Percentiles rank a stretch among this genome's conserved stretches.
These are phyloP conservation scores for Suillus plorans DNA, from an alignment of 768 basidiomycete species.

Conservation along the genomic window DNA sequence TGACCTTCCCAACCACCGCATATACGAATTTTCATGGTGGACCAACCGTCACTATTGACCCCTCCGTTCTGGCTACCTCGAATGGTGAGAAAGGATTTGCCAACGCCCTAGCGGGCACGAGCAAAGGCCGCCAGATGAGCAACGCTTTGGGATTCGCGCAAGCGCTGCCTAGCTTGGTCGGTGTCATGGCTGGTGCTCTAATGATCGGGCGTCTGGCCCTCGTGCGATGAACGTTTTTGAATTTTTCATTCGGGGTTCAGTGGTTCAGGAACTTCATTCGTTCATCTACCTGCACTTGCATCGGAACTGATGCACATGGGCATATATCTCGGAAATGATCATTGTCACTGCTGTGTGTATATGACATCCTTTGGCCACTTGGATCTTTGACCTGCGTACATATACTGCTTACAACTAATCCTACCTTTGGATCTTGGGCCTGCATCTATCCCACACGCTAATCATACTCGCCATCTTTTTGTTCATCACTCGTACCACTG, in stretches of 20 bases:
- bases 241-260: slow-evolving; percentile 10
- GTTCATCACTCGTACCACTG: neutral
- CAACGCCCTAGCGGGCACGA: slow-evolving; percentile 14
- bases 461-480: neutral
- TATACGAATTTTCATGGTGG: slow-evolving; percentile 55
- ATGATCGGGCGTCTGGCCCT: slow-evolving; percentile 10
- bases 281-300: slow-evolving; percentile 12
- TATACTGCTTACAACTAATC: neutral
- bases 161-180: slow-evolving; percentile 13
- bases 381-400: neutral
- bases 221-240: neutral
- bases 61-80: slow-evolving; percentile 54
- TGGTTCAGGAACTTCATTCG: neutral
- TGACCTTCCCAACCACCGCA: slow-evolving; percentile 58
- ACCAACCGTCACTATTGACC: slow-evolving; percentile 52
- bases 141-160: slow-evolving; percentile 10
- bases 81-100: slow-evolving; percentile 52
- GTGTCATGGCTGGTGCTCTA: slow-evolving; percentile 17
- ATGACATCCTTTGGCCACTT: neutral
- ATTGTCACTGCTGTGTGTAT: neutral
- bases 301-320: neutral
- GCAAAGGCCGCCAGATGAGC: slow-evolving; percentile 3
- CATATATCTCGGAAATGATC: neutral
- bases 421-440: neutral
- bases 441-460: neutral